Evolutionary conservation across 164 flowering plant species (phyloP), one percentile per base, ranked within the genome.

Genomic region (Vitis riparia): DNA sequence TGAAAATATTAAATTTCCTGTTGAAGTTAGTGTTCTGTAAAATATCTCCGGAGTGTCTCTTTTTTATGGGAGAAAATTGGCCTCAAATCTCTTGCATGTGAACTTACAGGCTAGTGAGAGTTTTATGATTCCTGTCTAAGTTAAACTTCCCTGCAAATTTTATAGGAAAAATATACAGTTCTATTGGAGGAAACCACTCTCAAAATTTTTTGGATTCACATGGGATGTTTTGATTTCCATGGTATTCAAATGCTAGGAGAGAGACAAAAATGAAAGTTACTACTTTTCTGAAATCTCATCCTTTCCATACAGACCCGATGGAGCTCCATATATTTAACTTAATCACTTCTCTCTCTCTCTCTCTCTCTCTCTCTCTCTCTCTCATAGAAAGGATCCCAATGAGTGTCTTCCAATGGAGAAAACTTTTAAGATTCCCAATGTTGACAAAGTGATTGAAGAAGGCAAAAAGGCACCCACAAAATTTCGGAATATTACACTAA

Each of bases 391-490:
- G 75, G 68, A 91, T 48, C 68, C 70, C 16, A 65, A 66, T 66
- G 84, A 83, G 63, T 14, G 5, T 69, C 86, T 91, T 58, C 88
- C 89, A 9, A 4, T 0, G 62, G 77, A 72, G 77, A 90, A 72
- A 75, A 79, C 58, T 8, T 86, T 93, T 73, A 88, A 81, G 76
- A 83, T 96, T 73, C 94, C 88, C 50, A 92, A 93, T 71, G 79
- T 85, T 77, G 90, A 93, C 64, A 80, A 86, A 12, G 76, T 92
- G 52, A 85, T 88, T 72, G 91, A 89, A 83, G 91, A 93, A 74
- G 98, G 98, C 65, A 93, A 93, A 82, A 89, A 91, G 71, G 71
- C 65, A 30, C 75, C 97, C 47, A 68, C 81, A 74, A 96, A 90
- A 71, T 85, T 49, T 71, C 89, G 92, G 55, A 85, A 70, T 62